phyloP scores from a whole-genome alignment of 208 protist species.

The Wallacemonas rigidus region DNA sequence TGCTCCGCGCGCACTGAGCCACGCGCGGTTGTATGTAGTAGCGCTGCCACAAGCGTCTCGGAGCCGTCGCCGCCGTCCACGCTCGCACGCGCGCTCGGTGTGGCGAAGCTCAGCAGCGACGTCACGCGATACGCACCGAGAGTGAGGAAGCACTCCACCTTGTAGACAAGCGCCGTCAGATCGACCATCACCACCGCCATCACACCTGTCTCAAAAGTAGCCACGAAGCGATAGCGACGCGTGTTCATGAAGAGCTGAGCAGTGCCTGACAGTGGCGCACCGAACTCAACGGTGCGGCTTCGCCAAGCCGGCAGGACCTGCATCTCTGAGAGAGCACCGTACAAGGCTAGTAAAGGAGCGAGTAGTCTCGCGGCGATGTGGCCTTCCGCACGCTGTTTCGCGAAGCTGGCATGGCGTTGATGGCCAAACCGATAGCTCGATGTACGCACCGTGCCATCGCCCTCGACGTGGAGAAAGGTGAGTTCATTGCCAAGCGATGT shows the following conservation, averaged over 20 bases:
- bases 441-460: constrained; percentile 70
- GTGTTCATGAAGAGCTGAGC: constrained; percentile 41
- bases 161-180: constrained; percentile 38
- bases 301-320: constrained; percentile 63
- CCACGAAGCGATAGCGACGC: constrained; percentile 68
- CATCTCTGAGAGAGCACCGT: constrained; percentile 45
- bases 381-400: constrained; percentile 52
- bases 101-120: constrained; percentile 41
- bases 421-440: constrained; percentile 67
- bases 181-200: constrained; percentile 74
- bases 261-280: constrained; percentile 46
- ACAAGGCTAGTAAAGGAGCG: constrained; percentile 51
- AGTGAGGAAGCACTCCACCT: constrained; percentile 73
- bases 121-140: constrained; percentile 44
- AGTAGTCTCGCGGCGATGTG: constrained; percentile 44
- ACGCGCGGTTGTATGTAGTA: constrained; percentile 27
- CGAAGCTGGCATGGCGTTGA: constrained; percentile 64
- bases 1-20: not conserved
- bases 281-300: constrained; percentile 59
- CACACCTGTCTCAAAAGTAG: constrained; percentile 54
- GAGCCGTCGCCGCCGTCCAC: constrained; percentile 20
- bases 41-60: constrained; percentile 43
- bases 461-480: constrained; percentile 73
- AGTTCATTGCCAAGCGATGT: constrained; percentile 54
- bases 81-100: not conserved